Percentiles rank a stretch among this genome's conserved stretches.
These are phyloP conservation scores for Sporothrix globosa DNA, from an alignment of 2,329 filamentous ascomycete species.

Conservation along the genomic window DNA sequence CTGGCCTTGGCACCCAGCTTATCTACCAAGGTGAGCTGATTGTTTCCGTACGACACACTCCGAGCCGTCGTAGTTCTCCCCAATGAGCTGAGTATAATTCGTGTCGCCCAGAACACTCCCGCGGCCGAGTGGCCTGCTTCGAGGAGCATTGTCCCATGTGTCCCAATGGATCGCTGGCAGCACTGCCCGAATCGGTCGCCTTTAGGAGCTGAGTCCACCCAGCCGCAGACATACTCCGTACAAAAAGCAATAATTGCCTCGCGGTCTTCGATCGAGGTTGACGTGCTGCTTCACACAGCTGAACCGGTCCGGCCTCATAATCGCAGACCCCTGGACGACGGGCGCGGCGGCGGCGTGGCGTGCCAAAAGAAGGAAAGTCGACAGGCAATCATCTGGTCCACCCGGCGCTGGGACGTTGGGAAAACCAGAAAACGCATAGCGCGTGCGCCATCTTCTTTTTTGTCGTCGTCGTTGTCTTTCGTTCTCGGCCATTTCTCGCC, in stretches of 20 bases:
- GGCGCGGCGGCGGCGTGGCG: background rate
- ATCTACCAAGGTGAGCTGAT: no score
- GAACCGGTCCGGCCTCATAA: constrained; percentile 14
- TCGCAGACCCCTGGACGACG: background rate
- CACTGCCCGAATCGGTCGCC: background rate
- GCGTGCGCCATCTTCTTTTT: constrained; percentile 4
- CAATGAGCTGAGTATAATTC: no score
- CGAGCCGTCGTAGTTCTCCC: no score
- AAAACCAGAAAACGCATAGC: background rate
- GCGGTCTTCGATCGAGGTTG: constrained; percentile 1
- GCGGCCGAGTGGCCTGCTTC: background rate
- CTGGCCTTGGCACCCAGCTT: background rate
- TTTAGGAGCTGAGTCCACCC: no score
- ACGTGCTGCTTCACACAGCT: constrained; percentile 22
- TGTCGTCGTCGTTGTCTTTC: no score
- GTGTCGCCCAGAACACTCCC: background rate
- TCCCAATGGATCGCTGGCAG: background rate
- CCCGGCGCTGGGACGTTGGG: background rate
- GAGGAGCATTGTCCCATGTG: background rate
- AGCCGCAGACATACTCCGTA: no score
- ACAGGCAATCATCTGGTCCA: constrained; percentile 9
- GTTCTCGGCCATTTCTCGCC: background rate
- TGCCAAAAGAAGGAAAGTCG: constrained; percentile 9
- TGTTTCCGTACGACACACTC: no score
- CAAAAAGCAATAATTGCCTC: background rate